Evolutionary conservation across 2,329 filamentous ascomycete species (phyloP).

Genomic region (Neopestalotiopsis clavispora): DNA sequence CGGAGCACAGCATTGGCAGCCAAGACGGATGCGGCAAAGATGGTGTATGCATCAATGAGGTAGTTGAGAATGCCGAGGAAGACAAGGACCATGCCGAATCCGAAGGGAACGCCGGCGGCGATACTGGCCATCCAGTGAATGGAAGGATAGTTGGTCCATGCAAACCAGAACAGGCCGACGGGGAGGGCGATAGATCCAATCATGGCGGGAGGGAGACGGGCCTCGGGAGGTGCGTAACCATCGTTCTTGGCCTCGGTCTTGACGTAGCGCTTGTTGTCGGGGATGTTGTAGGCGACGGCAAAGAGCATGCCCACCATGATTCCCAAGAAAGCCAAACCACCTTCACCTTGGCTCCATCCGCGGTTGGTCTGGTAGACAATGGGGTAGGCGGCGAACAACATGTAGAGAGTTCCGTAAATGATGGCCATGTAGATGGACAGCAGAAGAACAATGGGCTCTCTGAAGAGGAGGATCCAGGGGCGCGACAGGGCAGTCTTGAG

Average conservation of each 20-base stretch:
- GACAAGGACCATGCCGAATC: constrained; percentile 52
- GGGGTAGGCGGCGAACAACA: constrained; percentile 65
- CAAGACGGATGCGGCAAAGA: constrained; percentile 77
- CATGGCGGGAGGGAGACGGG: constrained; percentile 65
- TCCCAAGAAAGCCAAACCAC: constrained; percentile 70
- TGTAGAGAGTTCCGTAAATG: constrained; percentile 46
- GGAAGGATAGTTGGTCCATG: constrained; percentile 64
- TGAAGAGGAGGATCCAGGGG: constrained; percentile 72
- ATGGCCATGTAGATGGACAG: constrained; percentile 71
- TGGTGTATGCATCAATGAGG: constrained; percentile 62
- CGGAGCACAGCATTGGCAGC: constrained; percentile 75
- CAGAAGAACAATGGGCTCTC: constrained; percentile 72
- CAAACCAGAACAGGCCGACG: constrained; percentile 70
- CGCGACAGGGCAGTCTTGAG: constrained; percentile 64
- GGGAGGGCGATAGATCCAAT: constrained; percentile 68
- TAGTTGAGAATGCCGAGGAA: constrained; percentile 64
- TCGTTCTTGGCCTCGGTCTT: constrained; percentile 31
- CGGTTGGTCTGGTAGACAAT: constrained; percentile 68
- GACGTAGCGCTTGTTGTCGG: constrained; percentile 60
- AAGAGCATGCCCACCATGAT: constrained; percentile 69
- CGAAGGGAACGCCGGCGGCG: constrained; percentile 41
- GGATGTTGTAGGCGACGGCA: constrained; percentile 60
- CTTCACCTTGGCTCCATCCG: constrained; percentile 63
- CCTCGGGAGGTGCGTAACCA: constrained; percentile 68
- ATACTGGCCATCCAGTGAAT: constrained; percentile 59